Evolutionary conservation across 75 land plant species (phyloP), one percentile per base, ranked within the genome.

Genomic region (Cryptomeria japonica): DNA sequence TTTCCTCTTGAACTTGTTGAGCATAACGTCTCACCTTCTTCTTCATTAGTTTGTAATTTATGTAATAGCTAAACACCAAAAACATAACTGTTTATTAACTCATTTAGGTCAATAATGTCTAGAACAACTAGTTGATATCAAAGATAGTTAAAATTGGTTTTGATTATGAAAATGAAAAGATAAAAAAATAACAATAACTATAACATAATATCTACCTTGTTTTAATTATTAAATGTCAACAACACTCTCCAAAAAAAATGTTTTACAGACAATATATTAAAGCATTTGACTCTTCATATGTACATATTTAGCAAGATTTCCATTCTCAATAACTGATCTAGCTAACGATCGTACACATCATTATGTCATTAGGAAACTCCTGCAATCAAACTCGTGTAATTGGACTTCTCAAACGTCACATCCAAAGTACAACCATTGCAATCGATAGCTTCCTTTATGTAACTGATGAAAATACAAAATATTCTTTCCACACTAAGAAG

Each of bases 31-130:
- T 97, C 75, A 97, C 92, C 86, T 93, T 96, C 85, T 95, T 95
- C 91, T 97, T 97, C 99, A 97, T 96, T 86, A 95, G 76, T 91
- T 96, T 97, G 92, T 97, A 97, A 84, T 96, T 92, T 7, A 97
- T 96, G 77, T 97, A 97, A 53, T 97, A 95, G 18, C 99, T 85
- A 11, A 89, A 82, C 34, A 83, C 77, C 80, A 28, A 47, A 86
- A 76, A 88, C n/a, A 76, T 19, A n/a, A 85, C 39, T 14, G 4
- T 9, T 39, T 34, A 80, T 19, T 14, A 87, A 39, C 14, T 28
- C 87, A 49, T 53, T 78, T 38, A 87, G n/a, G 15, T 85, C 88
- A 87, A 41, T 44, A 44, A 28, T 11, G 31, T 19, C 9, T 42
- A 44, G 46, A 80, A 22, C 46, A 80, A 42, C 28, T 42, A 9